phyloP scores from a whole-genome alignment of 768 basidiomycete species.

The Boletus vermiculosoides region DNA sequence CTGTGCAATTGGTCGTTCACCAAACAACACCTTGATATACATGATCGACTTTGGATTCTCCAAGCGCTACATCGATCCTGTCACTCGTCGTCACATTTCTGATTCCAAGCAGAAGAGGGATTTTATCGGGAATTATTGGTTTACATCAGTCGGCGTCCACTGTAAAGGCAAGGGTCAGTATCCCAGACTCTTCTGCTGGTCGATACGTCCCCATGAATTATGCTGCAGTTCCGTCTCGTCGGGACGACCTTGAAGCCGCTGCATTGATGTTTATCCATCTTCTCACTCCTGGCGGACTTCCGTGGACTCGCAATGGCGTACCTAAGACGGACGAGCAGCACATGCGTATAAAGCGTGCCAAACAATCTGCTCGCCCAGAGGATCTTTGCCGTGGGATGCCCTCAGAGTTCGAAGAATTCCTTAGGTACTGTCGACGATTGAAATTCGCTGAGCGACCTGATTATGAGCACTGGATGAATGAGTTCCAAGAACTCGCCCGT shows the following conservation, averaged over 20 bases:
- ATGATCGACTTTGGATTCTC: constrained; percentile 90
- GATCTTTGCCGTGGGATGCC: constrained; percentile 69
- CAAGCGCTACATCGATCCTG: constrained; percentile 69
- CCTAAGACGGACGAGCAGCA: constrained; percentile 69
- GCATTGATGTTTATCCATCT: constrained; percentile 81
- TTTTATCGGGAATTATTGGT: constrained; percentile 86
- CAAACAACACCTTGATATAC: constrained; percentile 60
- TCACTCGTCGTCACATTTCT: constrained; percentile 66
- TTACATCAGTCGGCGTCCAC: constrained; percentile 75
- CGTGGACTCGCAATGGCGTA: constrained; percentile 80
- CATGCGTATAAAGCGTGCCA: constrained; percentile 60
- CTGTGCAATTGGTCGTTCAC: constrained; percentile 60
- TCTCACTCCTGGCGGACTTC: constrained; percentile 69
- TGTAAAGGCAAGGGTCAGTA: constrained; percentile 68
- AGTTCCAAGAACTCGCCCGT: constrained; percentile 60
- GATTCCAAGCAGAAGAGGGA: constrained; percentile 66
- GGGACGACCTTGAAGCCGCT: constrained; percentile 76
- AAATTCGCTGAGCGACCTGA: constrained; percentile 68
- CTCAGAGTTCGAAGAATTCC: constrained; percentile 71
- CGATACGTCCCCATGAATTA: constrained; percentile 22
- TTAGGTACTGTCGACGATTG: constrained; percentile 68
- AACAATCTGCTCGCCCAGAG: constrained; percentile 58
- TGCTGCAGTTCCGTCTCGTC: constrained; percentile 64
- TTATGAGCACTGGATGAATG: constrained; percentile 62
- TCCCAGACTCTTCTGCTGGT: constrained; percentile 11